These are phyloP conservation scores for Globisporangium paddicum DNA, from an alignment of 352 stramenopile species.

Conservation along the genomic window DNA sequence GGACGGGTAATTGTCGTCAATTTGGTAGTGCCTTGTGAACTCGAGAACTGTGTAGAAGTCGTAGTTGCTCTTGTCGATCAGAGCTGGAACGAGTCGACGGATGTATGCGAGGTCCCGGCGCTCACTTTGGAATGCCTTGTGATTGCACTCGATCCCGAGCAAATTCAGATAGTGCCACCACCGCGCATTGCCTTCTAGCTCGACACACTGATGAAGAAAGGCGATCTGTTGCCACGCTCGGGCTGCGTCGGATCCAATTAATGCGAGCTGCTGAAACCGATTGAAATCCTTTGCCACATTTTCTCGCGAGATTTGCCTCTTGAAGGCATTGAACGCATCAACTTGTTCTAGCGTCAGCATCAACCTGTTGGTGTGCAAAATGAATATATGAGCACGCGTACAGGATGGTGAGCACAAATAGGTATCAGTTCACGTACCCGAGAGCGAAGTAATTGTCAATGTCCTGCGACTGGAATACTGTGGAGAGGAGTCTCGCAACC, in stretches of 20 bases:
- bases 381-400: neutral
- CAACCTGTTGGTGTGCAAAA: constrained; percentile 39
- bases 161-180: constrained; percentile 84
- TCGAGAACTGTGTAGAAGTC: constrained; percentile 81
- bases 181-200: constrained; percentile 74
- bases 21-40: constrained; percentile 81
- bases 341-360: constrained; percentile 77
- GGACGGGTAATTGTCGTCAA: constrained; percentile 70
- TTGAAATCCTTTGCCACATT: constrained; percentile 82
- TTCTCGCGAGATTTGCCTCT: constrained; percentile 71
- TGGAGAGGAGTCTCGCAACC: constrained; percentile 52
- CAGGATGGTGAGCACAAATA: neutral
- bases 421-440: constrained; percentile 24
- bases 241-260: constrained; percentile 66
- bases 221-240: constrained; percentile 76
- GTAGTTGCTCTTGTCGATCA: constrained; percentile 64
- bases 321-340: constrained; percentile 67
- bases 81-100: constrained; percentile 46
- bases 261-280: constrained; percentile 69
- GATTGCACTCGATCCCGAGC: constrained; percentile 70
- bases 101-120: constrained; percentile 66
- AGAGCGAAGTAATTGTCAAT: constrained; percentile 72
- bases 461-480: constrained; percentile 59
- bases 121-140: constrained; percentile 73
- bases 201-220: constrained; percentile 76